Conservation (phyloP, 2,329 filamentous ascomycete genomes). For the Emergomyces pasteurianus region DNA sequence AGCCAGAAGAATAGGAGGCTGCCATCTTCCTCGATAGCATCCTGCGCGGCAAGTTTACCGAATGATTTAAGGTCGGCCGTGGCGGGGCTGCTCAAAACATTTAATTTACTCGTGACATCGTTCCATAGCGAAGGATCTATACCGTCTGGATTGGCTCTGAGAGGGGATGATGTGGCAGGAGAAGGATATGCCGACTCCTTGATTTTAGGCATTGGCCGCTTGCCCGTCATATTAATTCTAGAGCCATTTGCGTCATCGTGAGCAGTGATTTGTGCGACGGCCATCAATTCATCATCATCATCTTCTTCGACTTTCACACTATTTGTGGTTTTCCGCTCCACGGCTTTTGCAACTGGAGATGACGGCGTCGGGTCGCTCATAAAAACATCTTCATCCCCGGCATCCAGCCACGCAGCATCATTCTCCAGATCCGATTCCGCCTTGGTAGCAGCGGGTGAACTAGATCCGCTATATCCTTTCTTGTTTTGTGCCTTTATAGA, state of each 20-base stretch:
- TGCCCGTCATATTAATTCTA: conserved; percentile 76
- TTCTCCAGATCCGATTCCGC: conserved; percentile 34
- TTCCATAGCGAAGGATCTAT: conserved; percentile 84
- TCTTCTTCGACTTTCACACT: conserved; percentile 50
- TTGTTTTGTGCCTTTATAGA: conserved; percentile 40
- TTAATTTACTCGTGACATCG: conserved; percentile 70
- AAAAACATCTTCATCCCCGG: conserved; percentile 57
- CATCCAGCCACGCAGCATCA: conserved; percentile 44
- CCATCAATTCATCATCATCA: conserved; percentile 70
- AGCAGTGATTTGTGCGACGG: conserved; percentile 65
- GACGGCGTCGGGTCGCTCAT: conserved; percentile 82
- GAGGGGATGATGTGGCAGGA: conserved; percentile 65
- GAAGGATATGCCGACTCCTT: conserved; percentile 57
- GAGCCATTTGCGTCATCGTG: conserved; percentile 48
- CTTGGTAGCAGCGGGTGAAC: conserved; percentile 5
- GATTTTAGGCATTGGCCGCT: conserved; percentile 63
- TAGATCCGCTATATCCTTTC: conserved; percentile 12
- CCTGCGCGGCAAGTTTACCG: conserved; percentile 70
- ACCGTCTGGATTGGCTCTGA: conserved; percentile 44
- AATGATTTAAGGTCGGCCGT: conserved; percentile 47
- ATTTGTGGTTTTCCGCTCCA: conserved; percentile 54
- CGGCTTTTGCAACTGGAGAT: conserved; percentile 70
- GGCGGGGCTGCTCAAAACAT: conserved; percentile 65
- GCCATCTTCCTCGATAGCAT: conserved; percentile 88
- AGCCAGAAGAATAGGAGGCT: conserved; percentile 93